Base-by-base conservation (phyloP, 371 early-diverging fungal genomes). In the Funneliformis caledonium region DNA sequence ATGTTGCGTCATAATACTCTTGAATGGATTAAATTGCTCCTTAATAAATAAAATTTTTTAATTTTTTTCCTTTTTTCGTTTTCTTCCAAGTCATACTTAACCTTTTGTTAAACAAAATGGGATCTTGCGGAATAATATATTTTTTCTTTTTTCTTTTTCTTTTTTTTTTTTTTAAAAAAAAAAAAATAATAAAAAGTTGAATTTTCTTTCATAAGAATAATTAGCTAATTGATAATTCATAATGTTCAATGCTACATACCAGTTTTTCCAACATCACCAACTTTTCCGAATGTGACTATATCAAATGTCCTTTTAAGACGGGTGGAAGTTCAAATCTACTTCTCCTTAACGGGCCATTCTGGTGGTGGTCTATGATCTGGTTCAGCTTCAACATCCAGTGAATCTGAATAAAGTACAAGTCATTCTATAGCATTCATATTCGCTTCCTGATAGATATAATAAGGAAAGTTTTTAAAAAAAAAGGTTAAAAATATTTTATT, bases 391-490 rank as follows among this genome's bases (percentile, higher is more conserved):
- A 88, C 86, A 59, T 90, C 88, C 75, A 92, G 85, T 1, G 69
- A 59, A 0, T 79, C 77, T n/a, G 86, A 72, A 78, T 93, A 93
- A 72, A 92, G 91, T 26, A 85, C 81, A 8, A 91, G 85, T 22
- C 94, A 88, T 83, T 93, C 94, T 3, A 93, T 91, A 50, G 85
- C 82, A 86, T 92, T 93, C 86, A 93, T 87, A 61, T 88, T 85
- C 89, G 91, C 92, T 81, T 94, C 95, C 83, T 93, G 76, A 60
- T 82, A 37, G 1, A 37, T 37, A 82, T 14, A 85, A 1, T 79
- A 74, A 31, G 87, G 68, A 77, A 92, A 92, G 68, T 92, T 92
- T 37, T 85, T 79, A 8, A 90, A 65, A 65, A 1, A 65, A 61
- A n/a, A 82, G 72, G 82, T 86, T 86, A 85, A 88, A 85, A 48